phyloP scores from a whole-genome alignment of 495 filamentous ascomycete genomes.

The Aspergillus carlsbadensis region DNA sequence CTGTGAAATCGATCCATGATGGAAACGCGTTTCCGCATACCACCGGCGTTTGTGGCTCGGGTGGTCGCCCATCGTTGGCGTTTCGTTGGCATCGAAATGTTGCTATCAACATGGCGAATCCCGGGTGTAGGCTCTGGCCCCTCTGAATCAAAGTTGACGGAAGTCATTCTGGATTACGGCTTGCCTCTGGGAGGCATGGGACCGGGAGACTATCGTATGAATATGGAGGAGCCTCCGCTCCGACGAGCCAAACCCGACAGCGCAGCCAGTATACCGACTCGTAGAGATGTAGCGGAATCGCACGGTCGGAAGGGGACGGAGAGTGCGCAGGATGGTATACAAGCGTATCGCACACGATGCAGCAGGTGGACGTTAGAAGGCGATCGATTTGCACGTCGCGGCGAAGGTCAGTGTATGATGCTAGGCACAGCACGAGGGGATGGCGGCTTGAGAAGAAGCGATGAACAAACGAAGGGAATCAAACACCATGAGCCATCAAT shows the following conservation, averaged over 20 bases:
- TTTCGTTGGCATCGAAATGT: slow-evolving; percentile 60
- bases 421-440: slow-evolving; percentile 11
- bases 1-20: slow-evolving; percentile 77
- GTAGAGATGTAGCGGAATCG: not conserved
- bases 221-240: slow-evolving; percentile 32
- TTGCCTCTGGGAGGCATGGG: slow-evolving; percentile 31
- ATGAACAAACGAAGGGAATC: slow-evolving; percentile 20
- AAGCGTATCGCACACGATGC: not conserved
- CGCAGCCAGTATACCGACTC: slow-evolving; percentile 24
- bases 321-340: not conserved
- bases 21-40: slow-evolving; percentile 75
- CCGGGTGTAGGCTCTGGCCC: slow-evolving; percentile 23
- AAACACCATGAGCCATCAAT: slow-evolving; percentile 25
- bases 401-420: not conserved
- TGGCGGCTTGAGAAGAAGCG: slow-evolving; percentile 10
- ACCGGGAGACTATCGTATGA: slow-evolving; percentile 12
- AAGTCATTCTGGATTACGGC: too few species aligned
- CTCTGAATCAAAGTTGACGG: slow-evolving; percentile 27
- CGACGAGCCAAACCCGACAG: slow-evolving; percentile 23
- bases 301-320: not conserved
- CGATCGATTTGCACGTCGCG: not conserved
- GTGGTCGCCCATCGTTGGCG: slow-evolving; percentile 94
- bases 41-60: slow-evolving; percentile 69
- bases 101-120: slow-evolving; percentile 40
- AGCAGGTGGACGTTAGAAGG: not conserved